Evolutionary conservation across 768 basidiomycete species (phyloP).

Genomic region (Sporobolomyces pararoseus): DNA sequence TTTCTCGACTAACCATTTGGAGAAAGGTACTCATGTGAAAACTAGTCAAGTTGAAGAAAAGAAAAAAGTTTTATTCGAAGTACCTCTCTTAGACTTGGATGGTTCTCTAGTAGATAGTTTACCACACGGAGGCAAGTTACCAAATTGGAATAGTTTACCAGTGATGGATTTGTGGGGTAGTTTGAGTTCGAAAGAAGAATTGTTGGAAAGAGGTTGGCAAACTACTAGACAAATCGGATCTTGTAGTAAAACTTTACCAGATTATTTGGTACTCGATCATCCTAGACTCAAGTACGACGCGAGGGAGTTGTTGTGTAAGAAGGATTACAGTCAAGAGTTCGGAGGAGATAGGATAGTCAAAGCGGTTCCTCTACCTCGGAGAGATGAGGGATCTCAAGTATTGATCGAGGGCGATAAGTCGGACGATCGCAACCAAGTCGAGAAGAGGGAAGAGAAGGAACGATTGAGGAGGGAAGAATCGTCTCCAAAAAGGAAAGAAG

Average conservation of each 20-base stretch:
- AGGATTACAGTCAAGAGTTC: conserved; percentile 14
- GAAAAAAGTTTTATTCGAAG: conserved; percentile 62
- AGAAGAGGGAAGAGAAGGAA: neutral
- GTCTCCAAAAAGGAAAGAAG: too few species aligned
- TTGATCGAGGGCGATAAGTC: neutral
- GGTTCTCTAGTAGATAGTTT: conserved; percentile 57
- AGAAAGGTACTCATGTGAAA: conserved; percentile 75
- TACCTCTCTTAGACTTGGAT: conserved; percentile 62
- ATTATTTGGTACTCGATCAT: neutral
- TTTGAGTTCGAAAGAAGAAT: conserved; percentile 49
- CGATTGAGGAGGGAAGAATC: neutral
- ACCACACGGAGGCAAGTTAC: conserved; percentile 57
- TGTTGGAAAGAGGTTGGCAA: conserved; percentile 48
- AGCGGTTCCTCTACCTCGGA: neutral
- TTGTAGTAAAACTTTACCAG: conserved; percentile 20
- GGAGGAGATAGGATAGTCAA: neutral
- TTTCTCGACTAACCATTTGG: conserved; percentile 84
- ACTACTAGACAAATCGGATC: conserved; percentile 25
- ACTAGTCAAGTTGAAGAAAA: conserved; percentile 54
- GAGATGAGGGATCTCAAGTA: neutral
- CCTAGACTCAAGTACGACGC: conserved; percentile 38
- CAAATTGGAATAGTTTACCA: conserved; percentile 60
- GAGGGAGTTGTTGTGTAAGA: conserved; percentile 42
- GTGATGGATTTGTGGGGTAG: conserved; percentile 65
- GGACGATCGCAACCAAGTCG: neutral